These are phyloP conservation scores for Pestalotiopsis sp. DNA, from an alignment of 2,329 filamentous ascomycete species.

Conservation along the genomic window DNA sequence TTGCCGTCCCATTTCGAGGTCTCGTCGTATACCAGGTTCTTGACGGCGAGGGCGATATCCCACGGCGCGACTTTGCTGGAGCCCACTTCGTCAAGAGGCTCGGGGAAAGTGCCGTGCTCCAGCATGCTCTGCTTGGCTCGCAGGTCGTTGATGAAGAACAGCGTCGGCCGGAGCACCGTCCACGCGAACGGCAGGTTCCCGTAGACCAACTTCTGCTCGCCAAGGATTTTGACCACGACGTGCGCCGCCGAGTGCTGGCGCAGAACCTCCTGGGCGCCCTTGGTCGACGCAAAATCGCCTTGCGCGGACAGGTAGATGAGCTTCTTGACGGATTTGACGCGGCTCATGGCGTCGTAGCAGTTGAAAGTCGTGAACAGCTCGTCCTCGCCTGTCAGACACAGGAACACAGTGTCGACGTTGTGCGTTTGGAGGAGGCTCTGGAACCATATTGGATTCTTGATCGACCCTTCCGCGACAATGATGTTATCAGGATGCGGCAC, in stretches of 20 bases:
- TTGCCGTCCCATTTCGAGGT: neutral
- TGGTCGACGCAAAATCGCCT: neutral
- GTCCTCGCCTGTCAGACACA: conserved; percentile 10
- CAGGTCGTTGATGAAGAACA: conserved; percentile 14
- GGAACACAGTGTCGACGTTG: conserved; percentile 6
- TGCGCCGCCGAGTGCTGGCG: conserved; percentile 7
- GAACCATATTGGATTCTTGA: conserved; percentile 10
- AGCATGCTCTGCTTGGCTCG: conserved; percentile 8
- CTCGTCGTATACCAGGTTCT: neutral
- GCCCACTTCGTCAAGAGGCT: conserved; percentile 8
- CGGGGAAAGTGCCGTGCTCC: neutral
- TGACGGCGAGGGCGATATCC: conserved; percentile 11
- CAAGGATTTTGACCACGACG: conserved; percentile 10
- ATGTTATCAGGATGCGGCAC: neutral
- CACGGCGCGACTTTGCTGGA: conserved; percentile 10
- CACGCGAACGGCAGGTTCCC: conserved; percentile 5
- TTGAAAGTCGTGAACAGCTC: conserved; percentile 9
- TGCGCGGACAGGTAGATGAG: conserved; percentile 6
- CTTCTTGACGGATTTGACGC: conserved; percentile 1
- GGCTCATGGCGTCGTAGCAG: conserved; percentile 1
- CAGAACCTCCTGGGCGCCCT: neutral
- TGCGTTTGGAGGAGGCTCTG: neutral
- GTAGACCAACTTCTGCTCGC: conserved; percentile 7
- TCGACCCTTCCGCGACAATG: conserved; percentile 7
- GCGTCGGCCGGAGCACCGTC: conserved; percentile 2